Conservation (phyloP, 164 flowering plant genomes). For the Macadamia tetraphylla region DNA sequence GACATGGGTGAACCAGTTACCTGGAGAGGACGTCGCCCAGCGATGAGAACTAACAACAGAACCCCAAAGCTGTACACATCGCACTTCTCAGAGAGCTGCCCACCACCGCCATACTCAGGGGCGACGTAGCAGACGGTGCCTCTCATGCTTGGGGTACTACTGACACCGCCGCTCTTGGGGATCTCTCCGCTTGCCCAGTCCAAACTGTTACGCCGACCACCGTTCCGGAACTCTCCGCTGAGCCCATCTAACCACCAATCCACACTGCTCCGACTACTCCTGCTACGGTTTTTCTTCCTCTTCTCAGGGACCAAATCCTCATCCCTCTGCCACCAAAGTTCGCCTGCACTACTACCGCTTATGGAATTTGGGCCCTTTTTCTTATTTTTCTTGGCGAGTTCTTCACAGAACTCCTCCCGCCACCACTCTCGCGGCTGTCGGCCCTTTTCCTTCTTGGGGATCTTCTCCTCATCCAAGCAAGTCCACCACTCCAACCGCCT, state of each 20-base stretch:
- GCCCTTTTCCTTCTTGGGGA: slow-evolving; percentile 28
- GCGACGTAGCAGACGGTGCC: slow-evolving; percentile 97
- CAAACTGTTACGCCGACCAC: slow-evolving; percentile 49
- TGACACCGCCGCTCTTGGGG: slow-evolving; percentile 79
- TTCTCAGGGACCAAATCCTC: slow-evolving; percentile 27
- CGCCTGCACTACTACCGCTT: slow-evolving; percentile 24
- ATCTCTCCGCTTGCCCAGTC: slow-evolving; percentile 63
- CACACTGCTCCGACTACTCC: slow-evolving; percentile 49
- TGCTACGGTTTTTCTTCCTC: slow-evolving; percentile 28
- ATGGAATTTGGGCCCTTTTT: slow-evolving; percentile 24
- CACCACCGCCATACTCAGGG: slow-evolving; percentile 88
- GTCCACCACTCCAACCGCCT: slow-evolving; percentile 83
- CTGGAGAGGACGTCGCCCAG: slow-evolving; percentile 87
- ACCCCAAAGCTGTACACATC: slow-evolving; percentile 96
- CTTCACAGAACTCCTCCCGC: slow-evolving; percentile 91
- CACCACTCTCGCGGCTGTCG: slow-evolving; percentile 88
- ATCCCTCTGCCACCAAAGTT: slow-evolving; percentile 64
- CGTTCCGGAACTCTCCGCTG: slow-evolving; percentile 59
- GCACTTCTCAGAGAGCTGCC: slow-evolving; percentile 69
- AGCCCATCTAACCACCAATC: slow-evolving; percentile 90
- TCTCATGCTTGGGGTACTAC: slow-evolving; percentile 97
- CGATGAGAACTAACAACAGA: slow-evolving; percentile 68
- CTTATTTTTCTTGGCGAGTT: slow-evolving; percentile 58
- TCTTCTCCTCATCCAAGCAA: slow-evolving; percentile 51
- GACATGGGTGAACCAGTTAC: slow-evolving; percentile 91